Base-by-base conservation (phyloP, 2,329 filamentous ascomycete species). In the Colletotrichum gigasporum region DNA sequence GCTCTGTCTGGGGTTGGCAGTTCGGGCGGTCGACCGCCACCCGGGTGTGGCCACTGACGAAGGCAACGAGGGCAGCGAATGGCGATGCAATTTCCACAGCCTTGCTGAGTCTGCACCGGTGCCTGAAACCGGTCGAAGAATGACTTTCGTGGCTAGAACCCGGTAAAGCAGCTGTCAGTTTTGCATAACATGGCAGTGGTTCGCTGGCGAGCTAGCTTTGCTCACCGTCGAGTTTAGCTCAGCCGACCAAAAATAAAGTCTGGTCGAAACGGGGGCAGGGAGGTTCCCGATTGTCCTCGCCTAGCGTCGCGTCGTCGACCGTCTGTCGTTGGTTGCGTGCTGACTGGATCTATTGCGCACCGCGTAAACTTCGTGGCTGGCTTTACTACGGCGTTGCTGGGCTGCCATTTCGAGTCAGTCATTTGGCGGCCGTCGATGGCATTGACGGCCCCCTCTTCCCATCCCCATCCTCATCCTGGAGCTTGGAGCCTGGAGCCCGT, bases 61-160 rank as follows among this genome's bases (percentile, higher is more conserved):
- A 18, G n/a, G 24, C n/a, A n/a, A n/a, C n/a, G n/a, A 10, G 14
- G 16, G 22, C 32, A 22, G 12, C 24, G 32, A 47, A 52, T 28
- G 11, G 28, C 44, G 18, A 35, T 44, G 53, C 48, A 50, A 54
- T 61, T 22, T 55, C 48, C 56, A 55, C 56, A 28, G 34, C 24
- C n/a, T 39, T 48, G 20, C 34, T 32, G 41, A 34, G 35, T 53
- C 60, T 48, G 9, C 32, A 30, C 32, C 34, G 55, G 41, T 34
- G 55, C 48, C 61, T 60, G 61, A 64, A 53, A 64, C 61, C 35
- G 26, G 45, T 47, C 32, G 34, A 48, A 24, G 41, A 56, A 35
- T 12, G 37, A 32, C n/a, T 42, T 20, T 41, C 18, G 14, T 24
- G 11, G 41, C 34, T 39, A 42, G 47, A 61, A 42, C 55, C 41